These are phyloP conservation scores for Botryotinia globosa DNA, from an alignment of 2,329 filamentous ascomycete species.

Conservation along the genomic window DNA sequence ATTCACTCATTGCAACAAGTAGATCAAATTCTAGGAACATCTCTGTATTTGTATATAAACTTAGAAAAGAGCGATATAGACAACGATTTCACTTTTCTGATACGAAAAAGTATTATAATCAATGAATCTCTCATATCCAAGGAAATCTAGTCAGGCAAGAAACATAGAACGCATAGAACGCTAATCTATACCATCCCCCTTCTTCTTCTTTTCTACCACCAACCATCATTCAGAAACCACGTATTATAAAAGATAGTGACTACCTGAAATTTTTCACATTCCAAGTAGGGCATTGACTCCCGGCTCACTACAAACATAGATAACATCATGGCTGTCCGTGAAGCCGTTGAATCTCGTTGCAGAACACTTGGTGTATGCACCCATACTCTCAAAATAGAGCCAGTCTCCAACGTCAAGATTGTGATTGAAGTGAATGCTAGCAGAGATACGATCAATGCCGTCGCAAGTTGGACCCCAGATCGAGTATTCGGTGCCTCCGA, in stretches of 20 bases:
- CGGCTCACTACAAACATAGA: constrained; percentile 93
- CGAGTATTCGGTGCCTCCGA: constrained; percentile 73
- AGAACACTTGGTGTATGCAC: constrained; percentile 96
- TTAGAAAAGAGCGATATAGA: not conserved
- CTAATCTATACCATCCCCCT: not conserved
- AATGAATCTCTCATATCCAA: constrained; percentile 2
- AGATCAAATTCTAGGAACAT: not conserved
- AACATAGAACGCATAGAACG: not conserved
- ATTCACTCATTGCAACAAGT: not conserved
- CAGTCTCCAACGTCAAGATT: constrained; percentile 90
- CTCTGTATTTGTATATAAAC: not conserved
- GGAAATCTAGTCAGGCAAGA: constrained; percentile 2
- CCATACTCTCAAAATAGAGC: constrained; percentile 99
- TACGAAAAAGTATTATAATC: not conserved
- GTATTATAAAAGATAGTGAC: not conserved
- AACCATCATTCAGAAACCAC: too few relatives aligned
- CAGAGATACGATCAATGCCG: constrained; percentile 90
- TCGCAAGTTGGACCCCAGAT: constrained; percentile 99
- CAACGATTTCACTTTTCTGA: not conserved
- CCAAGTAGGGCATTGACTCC: constrained; percentile 72
- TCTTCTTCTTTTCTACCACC: not conserved
- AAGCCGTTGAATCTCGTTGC: constrained; percentile 98
- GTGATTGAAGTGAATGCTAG: constrained; percentile 73
- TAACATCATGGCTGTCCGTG: constrained; percentile 83
- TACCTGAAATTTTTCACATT: constrained; percentile 25